These are phyloP conservation scores for Trichophyton mentagrophytes DNA, from an alignment of 2,329 filamentous ascomycete genomes.

Conservation along the genomic window DNA sequence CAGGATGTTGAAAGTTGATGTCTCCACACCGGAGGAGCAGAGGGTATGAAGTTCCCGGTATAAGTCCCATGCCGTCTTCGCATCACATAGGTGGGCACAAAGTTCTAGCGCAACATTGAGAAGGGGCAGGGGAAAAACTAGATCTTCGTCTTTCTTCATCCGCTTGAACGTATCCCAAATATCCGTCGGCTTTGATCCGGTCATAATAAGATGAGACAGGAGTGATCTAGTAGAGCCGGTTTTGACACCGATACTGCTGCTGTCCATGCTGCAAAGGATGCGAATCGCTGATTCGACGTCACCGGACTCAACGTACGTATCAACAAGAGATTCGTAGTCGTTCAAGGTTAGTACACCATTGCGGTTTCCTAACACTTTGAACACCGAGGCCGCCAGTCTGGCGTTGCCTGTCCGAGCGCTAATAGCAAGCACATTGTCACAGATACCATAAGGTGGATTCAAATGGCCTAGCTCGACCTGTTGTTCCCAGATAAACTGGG, in stretches of 20 bases:
- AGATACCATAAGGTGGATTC: slow-evolving; percentile 50
- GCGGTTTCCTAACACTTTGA: slow-evolving; percentile 50
- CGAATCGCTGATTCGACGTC: slow-evolving; percentile 56
- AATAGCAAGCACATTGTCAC: slow-evolving; percentile 56
- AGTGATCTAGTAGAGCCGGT: slow-evolving; percentile 52
- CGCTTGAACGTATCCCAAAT: slow-evolving; percentile 46
- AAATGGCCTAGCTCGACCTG: slow-evolving; percentile 48
- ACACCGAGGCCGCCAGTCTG: slow-evolving; percentile 55
- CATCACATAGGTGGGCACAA: slow-evolving; percentile 31
- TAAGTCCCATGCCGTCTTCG: slow-evolving; percentile 43
- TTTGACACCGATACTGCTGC: slow-evolving; percentile 46
- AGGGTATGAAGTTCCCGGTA: slow-evolving; percentile 50
- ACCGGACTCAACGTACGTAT: slow-evolving; percentile 49
- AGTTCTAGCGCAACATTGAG: slow-evolving; percentile 40
- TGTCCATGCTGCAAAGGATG: slow-evolving; percentile 60
- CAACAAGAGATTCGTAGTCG: slow-evolving; percentile 70
- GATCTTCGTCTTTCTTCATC: slow-evolving; percentile 36
- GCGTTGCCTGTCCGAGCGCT: slow-evolving; percentile 58
- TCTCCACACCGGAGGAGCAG: slow-evolving; percentile 32
- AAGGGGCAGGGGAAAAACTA: slow-evolving; percentile 38
- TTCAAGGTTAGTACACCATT: slow-evolving; percentile 44
- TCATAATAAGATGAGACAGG: slow-evolving; percentile 42
- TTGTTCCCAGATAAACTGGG: slow-evolving; percentile 57
- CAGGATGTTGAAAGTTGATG: slow-evolving; percentile 47
- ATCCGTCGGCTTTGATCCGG: slow-evolving; percentile 33